Evolutionary conservation across 768 basidiomycete genomes (phyloP).

Genomic region (Podaxis sp.): DNA sequence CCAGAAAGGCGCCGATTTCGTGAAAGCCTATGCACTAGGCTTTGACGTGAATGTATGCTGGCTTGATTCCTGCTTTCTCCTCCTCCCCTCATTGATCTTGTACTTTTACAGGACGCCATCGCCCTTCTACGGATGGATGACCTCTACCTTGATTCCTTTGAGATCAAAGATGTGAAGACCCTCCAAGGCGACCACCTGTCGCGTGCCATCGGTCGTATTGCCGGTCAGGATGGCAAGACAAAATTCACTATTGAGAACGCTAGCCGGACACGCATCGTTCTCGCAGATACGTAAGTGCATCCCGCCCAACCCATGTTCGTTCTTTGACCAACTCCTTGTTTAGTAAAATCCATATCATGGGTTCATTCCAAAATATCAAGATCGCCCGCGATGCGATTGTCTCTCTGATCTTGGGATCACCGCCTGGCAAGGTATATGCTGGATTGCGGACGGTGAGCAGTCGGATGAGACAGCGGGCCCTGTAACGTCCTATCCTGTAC

Average conservation of each 20-base stretch:
- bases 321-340: neutral
- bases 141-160: slow-evolving; percentile 96
- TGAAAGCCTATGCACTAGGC: slow-evolving; percentile 91
- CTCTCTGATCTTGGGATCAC: slow-evolving; percentile 91
- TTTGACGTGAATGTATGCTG: slow-evolving; percentile 87
- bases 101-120: slow-evolving; percentile 75
- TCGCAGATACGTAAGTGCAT: slow-evolving; percentile 87
- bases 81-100: neutral
- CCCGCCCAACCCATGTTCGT: neutral
- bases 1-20: slow-evolving; percentile 96
- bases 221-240: slow-evolving; percentile 97
- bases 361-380: slow-evolving; percentile 98
- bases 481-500: slow-evolving; percentile 38
- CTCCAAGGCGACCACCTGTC: slow-evolving; percentile 97
- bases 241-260: slow-evolving; percentile 99
- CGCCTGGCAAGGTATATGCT: slow-evolving; percentile 92
- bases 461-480: slow-evolving; percentile 88
- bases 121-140: slow-evolving; percentile 95
- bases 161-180: slow-evolving; percentile 99
- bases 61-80: neutral
- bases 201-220: slow-evolving; percentile 98
- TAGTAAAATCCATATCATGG: slow-evolving; percentile 98
- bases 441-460: slow-evolving; percentile 88
- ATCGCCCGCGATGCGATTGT: slow-evolving; percentile 96
- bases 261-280: slow-evolving; percentile 94